phyloP scores from a whole-genome alignment of 352 stramenopile genomes.

The Pythium sukuiense region DNA sequence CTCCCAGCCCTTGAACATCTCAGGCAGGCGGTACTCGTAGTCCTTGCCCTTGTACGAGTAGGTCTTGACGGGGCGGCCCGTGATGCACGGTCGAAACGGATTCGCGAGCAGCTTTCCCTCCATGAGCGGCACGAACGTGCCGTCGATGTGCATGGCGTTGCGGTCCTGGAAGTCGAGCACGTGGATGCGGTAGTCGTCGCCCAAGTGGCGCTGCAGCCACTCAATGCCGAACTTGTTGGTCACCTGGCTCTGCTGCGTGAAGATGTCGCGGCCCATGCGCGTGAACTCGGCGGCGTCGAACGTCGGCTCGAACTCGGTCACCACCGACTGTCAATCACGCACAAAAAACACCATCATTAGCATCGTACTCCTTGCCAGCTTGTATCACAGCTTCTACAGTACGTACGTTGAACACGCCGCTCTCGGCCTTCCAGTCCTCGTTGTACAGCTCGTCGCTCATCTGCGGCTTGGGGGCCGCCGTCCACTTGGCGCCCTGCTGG shows the following conservation, averaged over 20 bases:
- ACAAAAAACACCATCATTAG: too few species aligned
- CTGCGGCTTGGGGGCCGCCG: constrained; percentile 84
- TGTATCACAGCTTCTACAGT: too few species aligned
- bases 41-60: constrained; percentile 89
- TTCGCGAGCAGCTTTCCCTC: constrained; percentile 87
- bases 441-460: constrained; percentile 92
- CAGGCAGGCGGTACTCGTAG: constrained; percentile 85
- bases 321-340: constrained; percentile 46
- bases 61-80: constrained; percentile 77
- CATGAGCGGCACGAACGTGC: constrained; percentile 87
- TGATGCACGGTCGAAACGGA: constrained; percentile 87
- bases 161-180: constrained; percentile 90
- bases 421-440: constrained; percentile 78
- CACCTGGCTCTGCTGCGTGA: constrained; percentile 90
- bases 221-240: constrained; percentile 91
- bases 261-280: constrained; percentile 89
- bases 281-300: constrained; percentile 91
- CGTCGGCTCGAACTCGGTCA: constrained; percentile 89
- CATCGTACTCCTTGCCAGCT: too few species aligned
- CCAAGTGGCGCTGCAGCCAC: constrained; percentile 86
- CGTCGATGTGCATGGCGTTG: constrained; percentile 92
- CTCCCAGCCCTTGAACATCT: constrained; percentile 92
- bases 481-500: constrained; percentile 86
- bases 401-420: constrained; percentile 73
- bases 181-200: constrained; percentile 85